Percentiles rank a stretch among this genome's conserved stretches.
Evolutionary conservation across 2,329 filamentous ascomycete genomes (phyloP).

Genomic region (Cercospora sp.): DNA sequence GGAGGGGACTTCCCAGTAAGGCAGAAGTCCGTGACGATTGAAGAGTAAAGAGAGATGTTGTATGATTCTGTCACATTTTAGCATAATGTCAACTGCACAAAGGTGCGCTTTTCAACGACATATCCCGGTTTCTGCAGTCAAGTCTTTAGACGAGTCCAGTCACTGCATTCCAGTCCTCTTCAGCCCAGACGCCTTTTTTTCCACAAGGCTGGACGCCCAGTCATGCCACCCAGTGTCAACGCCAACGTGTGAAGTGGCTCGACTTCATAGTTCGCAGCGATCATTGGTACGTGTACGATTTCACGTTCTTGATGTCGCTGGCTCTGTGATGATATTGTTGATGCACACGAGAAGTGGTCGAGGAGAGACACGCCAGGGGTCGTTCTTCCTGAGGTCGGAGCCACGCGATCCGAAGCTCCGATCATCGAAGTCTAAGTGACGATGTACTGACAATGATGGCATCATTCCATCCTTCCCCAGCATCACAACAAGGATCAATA

Average conservation of each 20-base stretch:
- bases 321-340: not conserved
- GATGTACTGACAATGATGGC: conserved; percentile 16
- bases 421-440: conserved; percentile 5
- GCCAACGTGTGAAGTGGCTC: too few species aligned
- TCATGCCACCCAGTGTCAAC: too few species aligned
- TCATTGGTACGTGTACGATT: not conserved
- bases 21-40: conserved; percentile 25
- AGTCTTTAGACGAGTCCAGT: not conserved
- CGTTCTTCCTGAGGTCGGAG: not conserved
- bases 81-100: not conserved
- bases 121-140: not conserved
- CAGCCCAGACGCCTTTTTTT: not conserved
- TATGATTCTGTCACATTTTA: not conserved
- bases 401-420: not conserved
- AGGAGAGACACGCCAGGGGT: not conserved
- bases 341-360: not conserved
- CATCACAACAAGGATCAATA: conserved; percentile 6
- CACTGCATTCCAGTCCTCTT: not conserved
- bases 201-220: too few species aligned
- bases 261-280: not conserved
- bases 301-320: not conserved
- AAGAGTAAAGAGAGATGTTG: conserved; percentile 16
- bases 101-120: not conserved
- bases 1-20: conserved; percentile 17
- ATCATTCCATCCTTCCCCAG: conserved; percentile 9